Evolutionary conservation across 768 basidiomycete genomes (phyloP).

Genomic region (Amanita thiersii): DNA sequence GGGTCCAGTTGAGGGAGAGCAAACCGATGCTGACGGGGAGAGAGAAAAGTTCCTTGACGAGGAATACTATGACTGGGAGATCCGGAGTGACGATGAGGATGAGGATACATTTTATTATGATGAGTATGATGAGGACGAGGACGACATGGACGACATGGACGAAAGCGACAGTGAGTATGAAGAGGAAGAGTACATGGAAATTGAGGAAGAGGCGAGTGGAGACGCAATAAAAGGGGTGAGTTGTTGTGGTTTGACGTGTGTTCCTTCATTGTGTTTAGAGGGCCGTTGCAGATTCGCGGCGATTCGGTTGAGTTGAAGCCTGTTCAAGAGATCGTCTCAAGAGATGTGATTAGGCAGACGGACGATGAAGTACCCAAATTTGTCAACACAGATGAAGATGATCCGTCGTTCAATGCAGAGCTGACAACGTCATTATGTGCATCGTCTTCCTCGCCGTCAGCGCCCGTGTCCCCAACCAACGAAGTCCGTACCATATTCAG

Average conservation of each 20-base stretch:
- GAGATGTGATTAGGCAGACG: slow-evolving; percentile 1
- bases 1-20: background rate
- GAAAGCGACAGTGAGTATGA: slow-evolving; percentile 13
- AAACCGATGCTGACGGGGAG: slow-evolving; percentile 1
- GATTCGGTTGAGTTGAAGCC: slow-evolving; percentile 5
- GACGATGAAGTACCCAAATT: background rate
- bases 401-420: slow-evolving; percentile 30
- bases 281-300: no score
- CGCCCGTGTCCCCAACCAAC: no score
- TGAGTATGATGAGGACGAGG: slow-evolving; percentile 9
- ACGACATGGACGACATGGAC: slow-evolving; percentile 10
- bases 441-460: slow-evolving; percentile 7
- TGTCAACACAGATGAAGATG: slow-evolving; percentile 9
- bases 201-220: slow-evolving; percentile 13
- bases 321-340: slow-evolving; percentile 9
- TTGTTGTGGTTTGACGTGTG: no score
- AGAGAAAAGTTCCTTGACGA: slow-evolving; percentile 15
- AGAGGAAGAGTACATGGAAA: slow-evolving; percentile 13
- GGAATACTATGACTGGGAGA: slow-evolving; percentile 16
- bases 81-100: slow-evolving; percentile 14
- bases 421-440: slow-evolving; percentile 20
- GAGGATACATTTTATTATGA: slow-evolving; percentile 10
- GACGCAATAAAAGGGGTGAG: no score
- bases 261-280: no score
- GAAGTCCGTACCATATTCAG: slow-evolving; percentile 1